Evolutionary conservation across 1,284 basidiomycete genomes (phyloP), one percentile per base, ranked within the genome.

Genomic region (Trichosporon coremiiforme): DNA sequence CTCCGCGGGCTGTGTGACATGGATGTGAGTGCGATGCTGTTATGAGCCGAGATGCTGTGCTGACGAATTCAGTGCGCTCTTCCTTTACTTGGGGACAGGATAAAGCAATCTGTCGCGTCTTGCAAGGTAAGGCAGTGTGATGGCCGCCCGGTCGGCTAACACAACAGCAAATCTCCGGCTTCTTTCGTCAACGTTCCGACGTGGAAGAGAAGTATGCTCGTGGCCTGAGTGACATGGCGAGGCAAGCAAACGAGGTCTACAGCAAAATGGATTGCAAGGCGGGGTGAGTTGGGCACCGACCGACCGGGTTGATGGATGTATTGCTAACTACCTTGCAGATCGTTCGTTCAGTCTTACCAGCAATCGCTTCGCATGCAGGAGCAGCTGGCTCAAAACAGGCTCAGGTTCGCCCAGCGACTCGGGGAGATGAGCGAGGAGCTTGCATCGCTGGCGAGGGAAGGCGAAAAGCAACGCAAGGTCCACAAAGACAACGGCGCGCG

Each of bases 381-480:
- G 76, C 84, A 87, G 62, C 88, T 98, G 83, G 93, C 91, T 15
- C 94, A 96, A 76, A 95, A 94, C 80, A 87, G 94, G 62, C 83
- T 95, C 65, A 89, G 90, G 65, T 97, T 98, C 77, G 87, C 94
- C 0, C 87, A 90, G 72, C 89, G 94, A 55, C 86, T 99, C 66
- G 91, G 90, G 77, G 95, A 98, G 83, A 98, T 98, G 92, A 91
- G 91, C 78, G 95, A 98, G 57, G 96, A 99, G 81, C 86, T 98
- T n/a, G 85, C 87, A 20, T 90, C 88, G 25, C 85, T 98, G 2
- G 88, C 90, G 0, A 93, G 94, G 77, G 95, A 99, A 82, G 93
- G 97, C 0, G 96, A 99, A 75, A 95, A 94, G 85, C 91, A 90
- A 79, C 87, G 96, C 68, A 98, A 98, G 84, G 87, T 90, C 82